Evolutionary conservation across 306 rosid species (phyloP), one percentile per base, ranked within the genome.

Genomic region (Rubus idaeus): DNA sequence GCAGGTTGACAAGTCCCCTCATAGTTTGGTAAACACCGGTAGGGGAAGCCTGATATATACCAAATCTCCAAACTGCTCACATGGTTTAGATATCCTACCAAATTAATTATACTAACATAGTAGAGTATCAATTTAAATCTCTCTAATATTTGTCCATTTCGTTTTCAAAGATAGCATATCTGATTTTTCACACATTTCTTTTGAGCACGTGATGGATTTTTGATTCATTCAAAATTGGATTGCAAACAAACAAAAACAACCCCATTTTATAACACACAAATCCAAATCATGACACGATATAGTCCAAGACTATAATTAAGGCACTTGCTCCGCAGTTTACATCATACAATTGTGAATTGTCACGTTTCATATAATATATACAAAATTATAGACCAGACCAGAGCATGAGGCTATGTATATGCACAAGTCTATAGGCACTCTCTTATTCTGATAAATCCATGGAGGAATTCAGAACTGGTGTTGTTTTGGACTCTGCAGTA

Each of bases 251-350:
- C 4, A 53, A 35, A 65, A 13, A 39, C 4, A 53, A 35, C 26
- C n/a, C 4, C 17, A 49, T 70, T 49, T 70, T 26, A 30, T 49
- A 49, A 4, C 56, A 30, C 11, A 41, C 77, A 73, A 42, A 13
- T 72, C 76, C 51, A 57, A 53, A 21, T 20, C 50, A 58, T 41
- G 77, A 71, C 77, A 21, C 44, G 4, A 20, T 10, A 62, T 26
- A 8, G 42, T 42, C n/a, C 10, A 64, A 12, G 69, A 62, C 64
- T 61, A 5, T 21, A 30, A 3, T 7, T 12, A 13, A 30, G 70
- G 70, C 57, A 60, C 37, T 35, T 74, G 65, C 78, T 46, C 26
- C 67, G 6, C 21, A 30, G n/a, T 46, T 74, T 30, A 10, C 70
- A 10, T 61, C 37, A 10, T 35, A 45, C 42, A 21, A 42, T 56